Percentiles rank a stretch among this genome's conserved stretches.
Evolutionary conservation across 2,329 filamentous ascomycete genomes (phyloP).

Genomic region (Drechslerella stenobrocha): DNA sequence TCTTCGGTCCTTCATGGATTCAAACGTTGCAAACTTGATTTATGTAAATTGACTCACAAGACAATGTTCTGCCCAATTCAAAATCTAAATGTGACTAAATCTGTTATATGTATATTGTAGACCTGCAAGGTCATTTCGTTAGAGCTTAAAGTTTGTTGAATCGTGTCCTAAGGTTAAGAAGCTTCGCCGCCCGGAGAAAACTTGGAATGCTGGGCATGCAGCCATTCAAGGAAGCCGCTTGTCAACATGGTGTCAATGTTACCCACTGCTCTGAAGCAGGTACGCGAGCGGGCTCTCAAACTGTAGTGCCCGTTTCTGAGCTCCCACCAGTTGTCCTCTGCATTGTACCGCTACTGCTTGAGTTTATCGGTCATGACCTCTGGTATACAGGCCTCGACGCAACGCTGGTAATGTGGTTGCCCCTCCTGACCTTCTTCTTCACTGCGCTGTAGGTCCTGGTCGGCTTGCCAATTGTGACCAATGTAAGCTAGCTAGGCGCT

Average conservation of each 20-base stretch:
- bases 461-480: background rate
- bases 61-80: conserved; percentile 1
- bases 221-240: conserved; percentile 5
- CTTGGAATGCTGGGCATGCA: conserved; percentile 6
- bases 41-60: conserved; percentile 6
- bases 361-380: conserved; percentile 17
- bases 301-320: conserved; percentile 9
- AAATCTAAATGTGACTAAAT: background rate
- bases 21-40: too few species aligned
- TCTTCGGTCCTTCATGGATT: too few species aligned
- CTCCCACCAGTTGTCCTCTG: conserved; percentile 15
- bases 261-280: conserved; percentile 12
- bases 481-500: background rate
- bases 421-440: conserved; percentile 17
- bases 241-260: conserved; percentile 17
- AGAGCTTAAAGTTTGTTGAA: background rate
- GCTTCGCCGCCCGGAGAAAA: too few species aligned
- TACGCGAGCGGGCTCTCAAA: conserved; percentile 8
- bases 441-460: conserved; percentile 2
- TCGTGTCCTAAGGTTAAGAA: too few species aligned
- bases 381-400: conserved; percentile 4
- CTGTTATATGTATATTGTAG: background rate
- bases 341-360: conserved; percentile 5
- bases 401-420: conserved; percentile 11
- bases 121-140: too few species aligned